phyloP scores from a whole-genome alignment of 2,329 filamentous ascomycete genomes.

The Ophiostoma sp. region DNA sequence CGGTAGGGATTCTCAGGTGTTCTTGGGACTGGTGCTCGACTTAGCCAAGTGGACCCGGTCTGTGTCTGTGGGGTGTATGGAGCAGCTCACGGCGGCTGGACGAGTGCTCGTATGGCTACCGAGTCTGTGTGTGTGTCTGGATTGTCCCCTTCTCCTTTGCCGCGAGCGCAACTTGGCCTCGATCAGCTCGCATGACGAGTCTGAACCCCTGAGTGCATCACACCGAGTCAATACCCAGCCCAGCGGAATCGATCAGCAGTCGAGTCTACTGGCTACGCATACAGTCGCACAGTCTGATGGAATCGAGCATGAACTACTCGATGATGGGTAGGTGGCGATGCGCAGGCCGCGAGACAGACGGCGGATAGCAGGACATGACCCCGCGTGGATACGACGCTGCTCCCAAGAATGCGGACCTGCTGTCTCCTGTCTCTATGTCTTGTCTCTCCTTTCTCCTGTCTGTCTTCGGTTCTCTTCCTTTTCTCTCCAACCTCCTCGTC shows the following conservation, averaged over 20 bases:
- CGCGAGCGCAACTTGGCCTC: background rate
- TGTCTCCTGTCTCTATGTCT: background rate
- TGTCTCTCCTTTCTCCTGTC: background rate
- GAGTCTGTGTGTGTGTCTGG: background rate
- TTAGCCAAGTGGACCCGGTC: background rate
- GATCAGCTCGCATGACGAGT: background rate
- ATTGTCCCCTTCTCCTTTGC: background rate
- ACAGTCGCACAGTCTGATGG: no score
- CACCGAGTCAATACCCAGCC: background rate
- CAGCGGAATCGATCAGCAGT: background rate
- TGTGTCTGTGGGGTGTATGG: background rate
- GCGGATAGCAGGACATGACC: background rate
- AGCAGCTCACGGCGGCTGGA: background rate
- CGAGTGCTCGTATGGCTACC: background rate
- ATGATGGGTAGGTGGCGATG: background rate
- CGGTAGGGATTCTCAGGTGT: background rate
- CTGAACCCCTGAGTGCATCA: background rate
- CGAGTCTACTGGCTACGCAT: background rate
- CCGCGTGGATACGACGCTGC: conserved; percentile 5
- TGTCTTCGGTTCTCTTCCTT: background rate
- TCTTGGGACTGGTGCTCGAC: background rate
- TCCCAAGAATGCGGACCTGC: background rate
- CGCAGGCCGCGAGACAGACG: background rate
- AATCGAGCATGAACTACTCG: background rate
- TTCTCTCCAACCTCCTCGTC: no score